phyloP scores from a whole-genome alignment of 2,329 filamentous ascomycete genomes.

The Neofusicoccum sp. region DNA sequence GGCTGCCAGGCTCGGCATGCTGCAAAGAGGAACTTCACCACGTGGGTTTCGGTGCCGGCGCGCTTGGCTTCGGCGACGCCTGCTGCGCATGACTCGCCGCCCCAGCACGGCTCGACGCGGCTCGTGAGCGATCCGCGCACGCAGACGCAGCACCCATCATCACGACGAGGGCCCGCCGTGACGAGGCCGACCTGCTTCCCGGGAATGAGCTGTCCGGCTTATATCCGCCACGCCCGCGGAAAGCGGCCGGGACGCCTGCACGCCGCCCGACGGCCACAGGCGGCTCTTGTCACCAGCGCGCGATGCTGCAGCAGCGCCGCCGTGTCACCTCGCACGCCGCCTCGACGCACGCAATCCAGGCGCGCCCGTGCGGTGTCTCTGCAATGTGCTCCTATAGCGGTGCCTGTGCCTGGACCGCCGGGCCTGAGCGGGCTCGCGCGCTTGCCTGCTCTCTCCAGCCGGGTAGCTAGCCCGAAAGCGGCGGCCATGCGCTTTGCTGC shows the following conservation, averaged over 20 bases:
- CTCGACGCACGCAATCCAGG: slow-evolving; percentile 8
- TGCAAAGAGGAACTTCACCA: slow-evolving; percentile 4
- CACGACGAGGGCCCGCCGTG: slow-evolving; percentile 7
- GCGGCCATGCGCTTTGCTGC: slow-evolving; percentile 9
- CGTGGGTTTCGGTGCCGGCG: background rate
- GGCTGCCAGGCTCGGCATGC: background rate
- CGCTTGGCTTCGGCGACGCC: slow-evolving; percentile 1
- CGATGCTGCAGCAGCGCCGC: slow-evolving; percentile 7
- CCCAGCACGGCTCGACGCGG: slow-evolving; percentile 11
- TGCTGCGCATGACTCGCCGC: slow-evolving; percentile 3
- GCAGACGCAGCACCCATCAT: slow-evolving; percentile 10
- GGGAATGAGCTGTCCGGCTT: slow-evolving; percentile 15
- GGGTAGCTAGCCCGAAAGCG: slow-evolving; percentile 3
- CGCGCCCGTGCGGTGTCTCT: background rate
- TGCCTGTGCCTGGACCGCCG: slow-evolving; percentile 15
- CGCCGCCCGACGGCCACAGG: background rate
- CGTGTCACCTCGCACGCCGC: slow-evolving; percentile 5
- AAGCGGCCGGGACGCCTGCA: background rate
- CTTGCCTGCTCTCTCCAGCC: slow-evolving; percentile 1
- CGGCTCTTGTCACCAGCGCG: background rate
- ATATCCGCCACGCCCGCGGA: slow-evolving; percentile 6
- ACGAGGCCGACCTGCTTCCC: background rate
- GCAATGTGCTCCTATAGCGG: background rate
- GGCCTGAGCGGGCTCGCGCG: slow-evolving; percentile 4
- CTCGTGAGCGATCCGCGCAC: slow-evolving; percentile 12